These are phyloP conservation scores for Cucurbitaria berberidis DNA, from an alignment of 2,329 filamentous ascomycete species.

Conservation along the genomic window DNA sequence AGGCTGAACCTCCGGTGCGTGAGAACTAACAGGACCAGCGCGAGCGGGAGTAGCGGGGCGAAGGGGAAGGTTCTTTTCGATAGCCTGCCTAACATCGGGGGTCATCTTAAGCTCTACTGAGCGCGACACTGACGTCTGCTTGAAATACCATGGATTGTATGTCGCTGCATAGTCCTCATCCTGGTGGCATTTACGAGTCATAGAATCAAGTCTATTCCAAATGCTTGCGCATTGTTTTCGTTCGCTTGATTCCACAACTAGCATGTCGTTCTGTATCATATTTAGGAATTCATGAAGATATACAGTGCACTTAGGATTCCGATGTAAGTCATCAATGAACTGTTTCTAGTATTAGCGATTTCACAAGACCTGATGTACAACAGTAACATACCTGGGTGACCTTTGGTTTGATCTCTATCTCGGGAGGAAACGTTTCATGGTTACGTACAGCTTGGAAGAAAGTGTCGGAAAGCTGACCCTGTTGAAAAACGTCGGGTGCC, in stretches of 20 bases:
- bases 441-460: conserved; percentile 7
- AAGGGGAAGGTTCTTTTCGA: too few relatives aligned
- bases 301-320: conserved; percentile 6
- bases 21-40: too few relatives aligned
- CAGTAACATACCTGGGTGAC: conserved; percentile 3
- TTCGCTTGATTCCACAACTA: conserved; percentile 7
- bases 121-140: background rate
- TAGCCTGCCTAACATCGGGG: too few relatives aligned
- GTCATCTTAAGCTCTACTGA: too few relatives aligned
- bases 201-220: background rate
- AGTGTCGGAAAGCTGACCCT: background rate
- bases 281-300: conserved; percentile 17
- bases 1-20: too few relatives aligned
- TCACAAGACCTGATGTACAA: background rate
- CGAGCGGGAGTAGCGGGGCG: too few relatives aligned
- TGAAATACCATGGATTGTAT: background rate
- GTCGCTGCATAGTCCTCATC: background rate
- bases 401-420: conserved; percentile 2
- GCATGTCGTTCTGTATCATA: conserved; percentile 16
- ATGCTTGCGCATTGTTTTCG: conserved; percentile 6
- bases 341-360: background rate
- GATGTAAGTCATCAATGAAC: conserved; percentile 15
- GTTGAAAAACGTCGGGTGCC: background rate
- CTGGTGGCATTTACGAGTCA: background rate
- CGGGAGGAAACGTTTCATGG: background rate